A percentile compares a stretch with the other conserved stretches of the same genome.
phyloP scores from a whole-genome alignment of 176 grass and related monocot species.

The Elymus sibiricus region DNA sequence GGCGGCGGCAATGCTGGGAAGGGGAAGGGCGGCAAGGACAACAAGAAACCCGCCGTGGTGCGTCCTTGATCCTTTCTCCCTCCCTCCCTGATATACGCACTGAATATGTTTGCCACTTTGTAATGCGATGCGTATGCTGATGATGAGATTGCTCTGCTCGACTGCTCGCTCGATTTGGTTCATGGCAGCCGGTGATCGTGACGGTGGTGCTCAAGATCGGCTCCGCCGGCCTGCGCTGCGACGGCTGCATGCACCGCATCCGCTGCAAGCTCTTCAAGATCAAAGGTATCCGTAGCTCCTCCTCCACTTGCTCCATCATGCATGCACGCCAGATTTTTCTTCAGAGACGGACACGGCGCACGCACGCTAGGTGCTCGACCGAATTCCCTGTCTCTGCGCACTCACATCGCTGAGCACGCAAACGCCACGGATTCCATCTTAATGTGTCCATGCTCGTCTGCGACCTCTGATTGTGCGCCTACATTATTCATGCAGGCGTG shows the following conservation, averaged over 20 bases:
- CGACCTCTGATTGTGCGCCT: not conserved
- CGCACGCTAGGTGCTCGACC: not conserved
- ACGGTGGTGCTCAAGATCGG: conserved; percentile 73
- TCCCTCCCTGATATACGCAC: not conserved
- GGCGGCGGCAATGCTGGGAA: not conserved
- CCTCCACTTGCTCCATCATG: not conserved
- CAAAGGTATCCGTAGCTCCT: conserved; percentile 35
- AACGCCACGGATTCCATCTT: not conserved
- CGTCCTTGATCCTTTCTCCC: not conserved
- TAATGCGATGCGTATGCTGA: not conserved
- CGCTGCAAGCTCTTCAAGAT: conserved; percentile 52
- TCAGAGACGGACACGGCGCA: not conserved
- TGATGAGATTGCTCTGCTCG: not conserved
- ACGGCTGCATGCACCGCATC: conserved; percentile 72
- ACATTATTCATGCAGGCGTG: conserved; percentile 33
- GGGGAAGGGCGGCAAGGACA: conserved; percentile 35
- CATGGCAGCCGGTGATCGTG: conserved; percentile 31
- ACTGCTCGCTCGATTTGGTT: not conserved
- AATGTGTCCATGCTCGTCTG: no score
- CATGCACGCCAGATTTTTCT: not conserved
- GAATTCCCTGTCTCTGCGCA: not conserved
- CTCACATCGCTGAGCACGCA: not conserved
- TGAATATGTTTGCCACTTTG: not conserved
- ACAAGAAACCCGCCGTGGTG: conserved; percentile 27
- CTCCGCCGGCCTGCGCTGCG: conserved; percentile 54